phyloP scores from a whole-genome alignment of 2,329 filamentous ascomycete genomes.

The Claviceps cyperi region DNA sequence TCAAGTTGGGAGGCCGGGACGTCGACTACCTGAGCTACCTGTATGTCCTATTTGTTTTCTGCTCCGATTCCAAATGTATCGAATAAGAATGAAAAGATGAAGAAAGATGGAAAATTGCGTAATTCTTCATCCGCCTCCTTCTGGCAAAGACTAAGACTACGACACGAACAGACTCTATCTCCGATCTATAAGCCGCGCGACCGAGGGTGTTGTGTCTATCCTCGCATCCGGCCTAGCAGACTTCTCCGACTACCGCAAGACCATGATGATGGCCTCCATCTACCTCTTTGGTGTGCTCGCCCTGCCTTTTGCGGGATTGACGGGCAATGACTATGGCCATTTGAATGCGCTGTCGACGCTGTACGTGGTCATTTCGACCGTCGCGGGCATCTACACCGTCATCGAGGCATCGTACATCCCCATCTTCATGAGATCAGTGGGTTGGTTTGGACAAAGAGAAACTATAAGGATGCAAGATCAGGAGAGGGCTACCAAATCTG shows the following conservation, averaged over 20 bases:
- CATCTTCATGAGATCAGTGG: constrained; percentile 10
- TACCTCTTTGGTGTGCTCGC: constrained; percentile 10
- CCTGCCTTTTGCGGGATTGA: constrained; percentile 9
- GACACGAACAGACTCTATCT: constrained; percentile 7
- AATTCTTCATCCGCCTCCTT: neutral
- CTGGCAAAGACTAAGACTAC: neutral
- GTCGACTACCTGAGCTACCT: constrained; percentile 11
- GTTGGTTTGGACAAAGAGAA: constrained; percentile 2
- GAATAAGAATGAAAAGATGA: neutral
- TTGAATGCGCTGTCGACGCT: constrained; percentile 8
- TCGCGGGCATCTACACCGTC: constrained; percentile 9
- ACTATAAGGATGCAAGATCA: constrained; percentile 2
- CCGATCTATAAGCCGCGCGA: constrained; percentile 8
- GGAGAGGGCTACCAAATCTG: neutral
- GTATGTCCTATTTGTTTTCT: constrained; percentile 1
- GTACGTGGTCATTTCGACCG: constrained; percentile 7
- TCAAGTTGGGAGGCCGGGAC: constrained; percentile 8
- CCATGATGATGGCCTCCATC: constrained; percentile 11
- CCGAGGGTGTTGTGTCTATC: constrained; percentile 9
- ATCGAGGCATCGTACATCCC: constrained; percentile 10
- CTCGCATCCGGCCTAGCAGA: constrained; percentile 8
- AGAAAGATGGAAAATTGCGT: neutral
- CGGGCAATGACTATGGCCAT: constrained; percentile 7
- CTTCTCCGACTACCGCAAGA: constrained; percentile 10
- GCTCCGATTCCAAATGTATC: too few species aligned